A percentile compares a stretch with the other conserved stretches of the same genome.
These are phyloP conservation scores for Gyrodon lividus DNA, from an alignment of 768 basidiomycete species.

Conservation along the genomic window DNA sequence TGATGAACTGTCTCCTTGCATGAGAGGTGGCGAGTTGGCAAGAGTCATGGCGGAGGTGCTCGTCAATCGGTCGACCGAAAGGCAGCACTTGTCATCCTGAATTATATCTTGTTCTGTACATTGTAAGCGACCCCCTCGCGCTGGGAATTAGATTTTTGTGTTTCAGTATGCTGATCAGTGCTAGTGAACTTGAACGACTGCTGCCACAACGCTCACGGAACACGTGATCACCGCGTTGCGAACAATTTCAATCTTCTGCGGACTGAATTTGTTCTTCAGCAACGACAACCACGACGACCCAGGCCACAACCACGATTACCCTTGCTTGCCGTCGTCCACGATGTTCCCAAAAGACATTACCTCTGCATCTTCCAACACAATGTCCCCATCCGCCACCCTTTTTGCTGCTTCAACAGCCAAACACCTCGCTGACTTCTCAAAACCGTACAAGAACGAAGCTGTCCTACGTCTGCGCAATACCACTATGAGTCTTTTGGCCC, in stretches of 20 bases:
- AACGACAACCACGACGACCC: background rate
- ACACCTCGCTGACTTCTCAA: conserved; percentile 24
- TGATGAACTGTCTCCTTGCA: no score
- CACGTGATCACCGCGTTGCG: background rate
- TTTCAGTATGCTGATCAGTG: no score
- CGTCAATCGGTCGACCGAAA: no score
- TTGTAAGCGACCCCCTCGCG: no score
- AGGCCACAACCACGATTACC: background rate
- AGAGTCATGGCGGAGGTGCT: no score
- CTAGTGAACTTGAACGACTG: no score
- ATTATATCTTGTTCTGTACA: no score
- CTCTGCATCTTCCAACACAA: conserved; percentile 2
- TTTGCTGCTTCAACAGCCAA: conserved; percentile 23
- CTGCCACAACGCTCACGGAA: background rate
- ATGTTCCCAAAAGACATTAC: conserved; percentile 12
- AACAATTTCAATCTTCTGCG: background rate
- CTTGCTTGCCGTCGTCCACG: background rate
- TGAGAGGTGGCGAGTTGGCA: no score
- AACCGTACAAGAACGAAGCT: conserved; percentile 38
- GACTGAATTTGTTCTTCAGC: no score
- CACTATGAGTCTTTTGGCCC: conserved; percentile 30
- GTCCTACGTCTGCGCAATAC: conserved; percentile 40
- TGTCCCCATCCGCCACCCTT: conserved; percentile 23
- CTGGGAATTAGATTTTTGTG: no score
- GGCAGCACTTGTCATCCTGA: no score